Base-by-base conservation (phyloP, 352 stramenopile species). In the Thraustochytrium sp. region DNA sequence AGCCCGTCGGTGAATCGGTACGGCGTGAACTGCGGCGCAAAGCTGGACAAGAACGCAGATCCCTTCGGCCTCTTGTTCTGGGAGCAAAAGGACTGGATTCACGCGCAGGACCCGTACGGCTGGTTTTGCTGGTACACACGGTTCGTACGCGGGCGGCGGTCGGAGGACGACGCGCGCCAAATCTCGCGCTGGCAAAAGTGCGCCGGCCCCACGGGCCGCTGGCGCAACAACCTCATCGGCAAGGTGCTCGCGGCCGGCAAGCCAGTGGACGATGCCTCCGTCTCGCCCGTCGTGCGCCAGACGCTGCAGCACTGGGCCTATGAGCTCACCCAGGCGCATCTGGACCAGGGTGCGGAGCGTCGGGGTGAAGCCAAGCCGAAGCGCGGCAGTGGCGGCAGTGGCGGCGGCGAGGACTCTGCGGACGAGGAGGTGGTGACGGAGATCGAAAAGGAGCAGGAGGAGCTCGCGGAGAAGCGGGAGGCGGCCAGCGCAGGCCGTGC, bases 51-150 rank as follows among this genome's bases (percentile, higher is more conserved):
- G 74, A n/a, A 37, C 73, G 49, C 8, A 0, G 59, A 76, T n/a
- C 31, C 38, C 3, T 83, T 76, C 29, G 72, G 68, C 29, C 68
- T 85, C 2, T 5, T 64, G 46, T 72, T 53, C 26, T 94, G 90
- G 90, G 90, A 94, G 82, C 83, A 38, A n/a, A 87, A 61, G 51
- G 90, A 89, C 36, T 94, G 90, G 90, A 93, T 94, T 51, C 56
- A 84, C 0, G 84, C 89, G 42, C 68, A 55, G 3, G 89, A 93
- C 87, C 90, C 90, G 0, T 93, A 92, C 82, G 90, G 90, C 38
- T 94, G 90, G 90, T 94, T 94, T 82, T 89, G 92, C 80, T 94
- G 90, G 90, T 94, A 94, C 82, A 93, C 89, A 85, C 89, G 89
- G 34, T 94, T 92, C 46, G 92, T 92, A 59, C 84, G 87, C 53